A percentile compares a stretch with the other conserved stretches of the same genome.
phyloP scores from a whole-genome alignment of 208 protist species.

The Phytomonas serpens region DNA sequence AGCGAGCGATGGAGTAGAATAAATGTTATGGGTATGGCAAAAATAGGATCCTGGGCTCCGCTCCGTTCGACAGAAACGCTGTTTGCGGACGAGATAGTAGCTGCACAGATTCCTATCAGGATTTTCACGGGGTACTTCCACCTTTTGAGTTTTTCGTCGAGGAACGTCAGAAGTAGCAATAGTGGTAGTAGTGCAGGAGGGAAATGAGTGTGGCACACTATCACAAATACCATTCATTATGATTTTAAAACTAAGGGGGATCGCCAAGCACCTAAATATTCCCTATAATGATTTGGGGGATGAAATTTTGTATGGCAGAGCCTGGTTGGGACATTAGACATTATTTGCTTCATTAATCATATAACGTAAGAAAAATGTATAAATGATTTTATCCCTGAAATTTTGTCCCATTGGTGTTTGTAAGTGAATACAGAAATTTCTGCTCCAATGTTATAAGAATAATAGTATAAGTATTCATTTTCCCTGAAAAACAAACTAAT shows the following conservation, averaged over 20 bases:
- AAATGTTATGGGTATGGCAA: slow-evolving; percentile 47
- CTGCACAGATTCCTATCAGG: slow-evolving; percentile 40
- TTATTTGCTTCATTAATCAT: not conserved
- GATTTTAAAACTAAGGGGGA: not conserved
- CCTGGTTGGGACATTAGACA: not conserved
- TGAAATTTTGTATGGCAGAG: not conserved
- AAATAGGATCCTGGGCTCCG: slow-evolving; percentile 30
- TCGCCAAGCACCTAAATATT: not conserved
- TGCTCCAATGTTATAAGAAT: not conserved
- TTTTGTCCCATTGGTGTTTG: not conserved
- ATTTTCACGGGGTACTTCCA: slow-evolving; percentile 25
- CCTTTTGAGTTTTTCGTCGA: slow-evolving; percentile 13
- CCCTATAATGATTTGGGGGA: not conserved
- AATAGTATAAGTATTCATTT: not conserved
- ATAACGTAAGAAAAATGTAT: not conserved
- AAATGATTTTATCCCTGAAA: not conserved
- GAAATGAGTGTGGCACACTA: not conserved
- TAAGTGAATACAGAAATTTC: not conserved
- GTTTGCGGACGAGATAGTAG: slow-evolving; percentile 57
- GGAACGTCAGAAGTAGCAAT: not conserved
- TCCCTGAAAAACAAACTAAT: not conserved
- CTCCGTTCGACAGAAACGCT: slow-evolving; percentile 54
- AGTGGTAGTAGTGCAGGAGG: not conserved
- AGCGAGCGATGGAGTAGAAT: not conserved
- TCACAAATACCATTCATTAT: not conserved